These are phyloP conservation scores for Telfairia occidentalis DNA, from an alignment of 331 rosid species.

Conservation along the genomic window DNA sequence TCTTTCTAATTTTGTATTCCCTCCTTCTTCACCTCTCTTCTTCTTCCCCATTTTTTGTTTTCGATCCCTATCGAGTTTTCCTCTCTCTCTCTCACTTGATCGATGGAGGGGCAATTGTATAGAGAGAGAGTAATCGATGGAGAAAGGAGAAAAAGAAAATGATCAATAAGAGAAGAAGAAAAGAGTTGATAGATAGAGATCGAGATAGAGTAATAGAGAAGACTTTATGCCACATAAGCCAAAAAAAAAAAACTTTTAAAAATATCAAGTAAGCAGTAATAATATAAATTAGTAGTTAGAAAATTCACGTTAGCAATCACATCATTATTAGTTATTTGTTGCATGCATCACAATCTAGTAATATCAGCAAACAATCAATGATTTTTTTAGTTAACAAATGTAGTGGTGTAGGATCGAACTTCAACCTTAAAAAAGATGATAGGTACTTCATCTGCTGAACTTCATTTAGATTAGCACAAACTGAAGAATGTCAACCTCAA, in stretches of 20 bases:
- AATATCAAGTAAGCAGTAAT: neutral
- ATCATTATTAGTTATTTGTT: neutral
- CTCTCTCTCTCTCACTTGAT: neutral
- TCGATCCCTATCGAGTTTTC: neutral
- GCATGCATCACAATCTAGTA: neutral
- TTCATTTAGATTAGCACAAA: too few relatives aligned
- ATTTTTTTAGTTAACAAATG: too few relatives aligned
- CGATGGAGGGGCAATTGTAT: neutral
- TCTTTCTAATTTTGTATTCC: too few relatives aligned
- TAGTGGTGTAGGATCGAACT: too few relatives aligned
- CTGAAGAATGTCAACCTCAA: neutral
- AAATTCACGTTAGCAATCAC: neutral
- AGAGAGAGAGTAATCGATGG: neutral
- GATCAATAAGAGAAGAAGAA: neutral
- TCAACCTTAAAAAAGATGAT: too few relatives aligned
- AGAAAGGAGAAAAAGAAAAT: too few relatives aligned
- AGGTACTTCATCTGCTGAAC: too few relatives aligned
- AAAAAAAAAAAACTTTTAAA: neutral
- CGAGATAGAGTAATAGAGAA: too few relatives aligned
- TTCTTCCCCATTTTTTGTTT: neutral
- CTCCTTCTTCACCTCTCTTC: too few relatives aligned
- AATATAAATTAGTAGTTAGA: neutral
- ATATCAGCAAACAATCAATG: neutral
- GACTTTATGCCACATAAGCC: neutral
- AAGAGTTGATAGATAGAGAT: too few relatives aligned